Evolutionary conservation across 257 asterid species (phyloP).

Genomic region (Fraxinus americana): DNA sequence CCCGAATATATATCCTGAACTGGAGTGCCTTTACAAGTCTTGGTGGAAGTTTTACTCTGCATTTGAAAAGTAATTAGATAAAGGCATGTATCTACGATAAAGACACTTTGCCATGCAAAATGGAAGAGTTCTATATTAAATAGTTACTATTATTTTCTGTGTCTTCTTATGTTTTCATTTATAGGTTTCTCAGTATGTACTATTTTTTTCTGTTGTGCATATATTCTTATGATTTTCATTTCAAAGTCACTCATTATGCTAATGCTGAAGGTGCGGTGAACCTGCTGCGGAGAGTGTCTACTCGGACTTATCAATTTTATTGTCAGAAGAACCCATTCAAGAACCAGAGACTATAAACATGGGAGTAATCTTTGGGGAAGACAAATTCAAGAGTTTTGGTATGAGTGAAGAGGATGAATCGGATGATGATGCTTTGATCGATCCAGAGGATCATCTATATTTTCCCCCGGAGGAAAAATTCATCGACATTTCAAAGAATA

Average conservation of each 20-base stretch:
- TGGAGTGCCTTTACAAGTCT: neutral
- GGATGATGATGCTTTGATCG: slow-evolving; percentile 50
- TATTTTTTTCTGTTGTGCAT: neutral
- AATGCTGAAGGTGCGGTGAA: slow-evolving; percentile 71
- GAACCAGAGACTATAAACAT: slow-evolving; percentile 62
- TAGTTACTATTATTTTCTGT: neutral
- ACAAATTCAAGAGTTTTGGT: slow-evolving; percentile 30
- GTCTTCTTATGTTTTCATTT: neutral
- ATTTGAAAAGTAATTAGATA: neutral
- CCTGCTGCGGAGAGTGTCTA: slow-evolving; percentile 74
- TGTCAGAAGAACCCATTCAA: slow-evolving; percentile 68
- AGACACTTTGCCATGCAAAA: neutral
- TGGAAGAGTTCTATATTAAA: neutral
- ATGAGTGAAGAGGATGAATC: slow-evolving; percentile 33
- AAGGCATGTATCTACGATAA: neutral
- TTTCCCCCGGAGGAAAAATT: slow-evolving; percentile 61
- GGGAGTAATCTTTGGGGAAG: slow-evolving; percentile 61
- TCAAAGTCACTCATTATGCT: slow-evolving; percentile 1
- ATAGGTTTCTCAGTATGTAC: neutral
- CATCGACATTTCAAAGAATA: slow-evolving; percentile 81
- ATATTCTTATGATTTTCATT: neutral
- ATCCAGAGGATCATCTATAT: slow-evolving; percentile 71
- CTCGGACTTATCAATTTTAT: slow-evolving; percentile 65
- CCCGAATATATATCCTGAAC: neutral
- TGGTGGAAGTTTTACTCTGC: neutral